A percentile compares a stretch with the other conserved stretches of the same genome.
phyloP scores from a whole-genome alignment of 768 basidiomycete genomes.

The Candolleomyces aberdarensis region DNA sequence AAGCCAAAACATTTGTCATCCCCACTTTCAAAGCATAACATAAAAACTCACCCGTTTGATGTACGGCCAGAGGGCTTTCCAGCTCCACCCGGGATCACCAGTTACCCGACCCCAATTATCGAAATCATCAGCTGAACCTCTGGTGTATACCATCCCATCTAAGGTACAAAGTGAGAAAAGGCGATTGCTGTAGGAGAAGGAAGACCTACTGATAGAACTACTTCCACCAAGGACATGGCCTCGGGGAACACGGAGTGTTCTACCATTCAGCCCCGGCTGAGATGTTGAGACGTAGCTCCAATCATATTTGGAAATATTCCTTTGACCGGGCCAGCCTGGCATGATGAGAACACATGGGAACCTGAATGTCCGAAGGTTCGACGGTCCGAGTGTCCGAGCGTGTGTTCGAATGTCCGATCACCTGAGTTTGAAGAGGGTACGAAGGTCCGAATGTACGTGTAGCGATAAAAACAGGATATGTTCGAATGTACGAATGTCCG shows the following conservation, averaged over 20 bases:
- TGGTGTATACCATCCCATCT: slow-evolving; percentile 22
- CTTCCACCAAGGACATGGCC: slow-evolving; percentile 32
- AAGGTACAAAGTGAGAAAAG: neutral
- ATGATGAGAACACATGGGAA: too few relatives aligned
- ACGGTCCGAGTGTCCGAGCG: too few relatives aligned
- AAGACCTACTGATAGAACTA: slow-evolving; percentile 26
- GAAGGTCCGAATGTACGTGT: too few relatives aligned
- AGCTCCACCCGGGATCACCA: slow-evolving; percentile 21
- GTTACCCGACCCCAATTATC: slow-evolving; percentile 17
- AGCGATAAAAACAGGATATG: too few relatives aligned
- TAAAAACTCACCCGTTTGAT: slow-evolving; percentile 13
- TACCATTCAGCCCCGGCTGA: slow-evolving; percentile 22
- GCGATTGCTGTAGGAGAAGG: neutral
- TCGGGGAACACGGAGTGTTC: slow-evolving; percentile 23
- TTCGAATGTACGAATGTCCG: too few relatives aligned
- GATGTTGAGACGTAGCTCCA: slow-evolving; percentile 32
- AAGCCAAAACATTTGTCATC: neutral
- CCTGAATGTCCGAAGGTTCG: too few relatives aligned
- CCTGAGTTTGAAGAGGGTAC: too few relatives aligned
- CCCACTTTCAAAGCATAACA: neutral
- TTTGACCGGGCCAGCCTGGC: slow-evolving; percentile 9
- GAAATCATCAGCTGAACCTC: slow-evolving; percentile 21
- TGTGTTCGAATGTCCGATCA: too few relatives aligned
- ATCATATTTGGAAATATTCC: slow-evolving; percentile 11
- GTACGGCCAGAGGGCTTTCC: slow-evolving; percentile 19